Conservation (phyloP, 2,329 filamentous ascomycete species). For the Penicillium sp. region DNA sequence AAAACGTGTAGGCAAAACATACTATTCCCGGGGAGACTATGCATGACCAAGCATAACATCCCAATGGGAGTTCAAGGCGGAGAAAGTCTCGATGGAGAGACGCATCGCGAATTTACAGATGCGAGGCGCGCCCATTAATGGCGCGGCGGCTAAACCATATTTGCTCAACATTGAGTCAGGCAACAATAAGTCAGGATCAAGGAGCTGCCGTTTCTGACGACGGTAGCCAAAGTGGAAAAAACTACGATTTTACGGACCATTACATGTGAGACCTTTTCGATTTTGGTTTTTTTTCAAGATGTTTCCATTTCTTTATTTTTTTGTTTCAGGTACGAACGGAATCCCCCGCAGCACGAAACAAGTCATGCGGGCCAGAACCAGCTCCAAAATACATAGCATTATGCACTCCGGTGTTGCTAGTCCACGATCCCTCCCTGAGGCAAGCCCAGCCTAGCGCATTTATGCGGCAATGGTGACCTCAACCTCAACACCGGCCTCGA, state of each 20-base stretch:
- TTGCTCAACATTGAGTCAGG: too few species aligned
- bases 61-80: too few species aligned
- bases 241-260: neutral
- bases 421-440: constrained; percentile 27
- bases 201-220: too few species aligned
- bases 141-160: too few species aligned
- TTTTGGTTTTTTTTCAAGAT: constrained; percentile 31
- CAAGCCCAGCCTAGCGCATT: constrained; percentile 25
- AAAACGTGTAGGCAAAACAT: too few species aligned
- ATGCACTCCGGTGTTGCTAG: constrained; percentile 19
- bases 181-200: too few species aligned
- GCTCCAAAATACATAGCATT: constrained; percentile 10
- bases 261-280: neutral
- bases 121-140: too few species aligned
- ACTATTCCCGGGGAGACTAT: too few species aligned
- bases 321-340: constrained; percentile 33
- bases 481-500: constrained; percentile 55
- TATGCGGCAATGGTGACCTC: constrained; percentile 55
- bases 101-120: too few species aligned
- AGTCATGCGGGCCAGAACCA: constrained; percentile 18
- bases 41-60: too few species aligned
- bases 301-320: constrained; percentile 34
- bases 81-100: too few species aligned
- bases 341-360: constrained; percentile 26
- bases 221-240: too few species aligned